Conservation (phyloP, 2,329 filamentous ascomycete species). For the Ophiocordyceps polyrhachis-furcata region DNA sequence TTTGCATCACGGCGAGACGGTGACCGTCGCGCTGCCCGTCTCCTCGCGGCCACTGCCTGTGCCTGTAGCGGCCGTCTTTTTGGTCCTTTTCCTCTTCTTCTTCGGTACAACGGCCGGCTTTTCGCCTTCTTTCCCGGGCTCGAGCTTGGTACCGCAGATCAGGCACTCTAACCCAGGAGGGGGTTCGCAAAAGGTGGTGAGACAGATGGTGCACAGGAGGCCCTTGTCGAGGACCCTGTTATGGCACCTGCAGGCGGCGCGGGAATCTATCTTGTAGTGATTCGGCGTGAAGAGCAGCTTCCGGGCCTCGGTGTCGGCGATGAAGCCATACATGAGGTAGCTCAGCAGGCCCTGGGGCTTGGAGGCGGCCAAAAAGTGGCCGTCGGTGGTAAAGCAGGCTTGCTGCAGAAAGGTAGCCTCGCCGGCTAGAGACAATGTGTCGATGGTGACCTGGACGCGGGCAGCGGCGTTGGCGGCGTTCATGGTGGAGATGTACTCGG, state of each 20-base stretch:
- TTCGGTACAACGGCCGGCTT: slow-evolving; percentile 58
- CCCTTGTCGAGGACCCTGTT: slow-evolving; percentile 76
- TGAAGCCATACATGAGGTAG: slow-evolving; percentile 88
- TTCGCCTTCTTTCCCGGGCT: slow-evolving; percentile 56
- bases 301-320: slow-evolving; percentile 40
- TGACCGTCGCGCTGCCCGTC: slow-evolving; percentile 40
- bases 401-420: slow-evolving; percentile 89
- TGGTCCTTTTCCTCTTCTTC: slow-evolving; percentile 56
- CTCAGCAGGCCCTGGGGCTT: slow-evolving; percentile 60
- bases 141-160: slow-evolving; percentile 64
- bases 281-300: slow-evolving; percentile 57
- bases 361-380: slow-evolving; percentile 32
- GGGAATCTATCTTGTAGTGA: slow-evolving; percentile 79
- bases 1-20: slow-evolving; percentile 24
- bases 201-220: slow-evolving; percentile 88
- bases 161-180: slow-evolving; percentile 49
- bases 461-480: slow-evolving; percentile 94
- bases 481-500: slow-evolving; percentile 97
- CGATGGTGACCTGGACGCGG: slow-evolving; percentile 71
- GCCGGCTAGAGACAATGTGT: slow-evolving; percentile 72
- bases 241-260: slow-evolving; percentile 97
- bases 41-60: slow-evolving; percentile 24
- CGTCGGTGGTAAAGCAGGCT: slow-evolving; percentile 46
- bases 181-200: slow-evolving; percentile 74
- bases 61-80: slow-evolving; percentile 37